A percentile compares a stretch with the other conserved stretches of the same genome.
Evolutionary conservation across 83 land plant genomes (phyloP).

Genomic region (Picea abies): DNA sequence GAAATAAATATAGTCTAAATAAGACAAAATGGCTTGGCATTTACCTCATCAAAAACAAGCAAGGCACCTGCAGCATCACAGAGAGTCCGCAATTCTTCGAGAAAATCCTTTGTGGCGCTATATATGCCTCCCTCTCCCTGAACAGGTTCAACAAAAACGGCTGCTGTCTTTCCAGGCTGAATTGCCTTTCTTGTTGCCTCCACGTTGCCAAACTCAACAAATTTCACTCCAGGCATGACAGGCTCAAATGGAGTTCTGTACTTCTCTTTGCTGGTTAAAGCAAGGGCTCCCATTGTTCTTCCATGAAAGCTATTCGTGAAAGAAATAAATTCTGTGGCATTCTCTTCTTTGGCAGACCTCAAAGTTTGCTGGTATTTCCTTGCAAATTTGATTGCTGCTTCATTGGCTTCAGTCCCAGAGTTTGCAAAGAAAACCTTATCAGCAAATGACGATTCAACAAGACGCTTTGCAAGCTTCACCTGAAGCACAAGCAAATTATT

Average conservation of each 20-base stretch:
- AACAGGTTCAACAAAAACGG: conserved; percentile 95
- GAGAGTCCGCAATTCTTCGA: conserved; percentile 58
- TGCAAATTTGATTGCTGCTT: conserved; percentile 97
- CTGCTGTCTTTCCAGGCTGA: conserved; percentile 72
- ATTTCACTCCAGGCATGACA: conserved; percentile 91
- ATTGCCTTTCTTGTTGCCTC: conserved; percentile 53
- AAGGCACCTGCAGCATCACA: conserved; percentile 86
- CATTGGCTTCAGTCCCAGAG: conserved; percentile 99
- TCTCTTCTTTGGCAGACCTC: conserved; percentile 35
- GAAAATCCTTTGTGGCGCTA: conserved; percentile 72
- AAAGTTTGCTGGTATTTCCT: conserved; percentile 72
- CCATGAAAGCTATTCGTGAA: conserved; percentile 93
- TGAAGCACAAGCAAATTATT: conserved; percentile 28
- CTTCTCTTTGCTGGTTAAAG: conserved; percentile 90
- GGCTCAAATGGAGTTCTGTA: conserved; percentile 93
- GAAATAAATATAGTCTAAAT: no score
- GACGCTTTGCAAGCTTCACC: conserved; percentile 86
- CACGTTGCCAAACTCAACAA: conserved; percentile 80
- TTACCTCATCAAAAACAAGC: conserved; percentile 95
- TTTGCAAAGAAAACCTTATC: conserved; percentile 89
- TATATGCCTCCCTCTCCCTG: conserved; percentile 98
- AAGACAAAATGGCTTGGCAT: neutral
- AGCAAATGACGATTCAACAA: conserved; percentile 88
- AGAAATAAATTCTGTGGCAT: conserved; percentile 72
- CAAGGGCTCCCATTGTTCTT: conserved; percentile 92